A percentile compares a stretch with the other conserved stretches of the same genome.
These are phyloP conservation scores for Hymenotorrendiella dingleyae DNA, from an alignment of 2,329 filamentous ascomycete genomes.

Conservation along the genomic window DNA sequence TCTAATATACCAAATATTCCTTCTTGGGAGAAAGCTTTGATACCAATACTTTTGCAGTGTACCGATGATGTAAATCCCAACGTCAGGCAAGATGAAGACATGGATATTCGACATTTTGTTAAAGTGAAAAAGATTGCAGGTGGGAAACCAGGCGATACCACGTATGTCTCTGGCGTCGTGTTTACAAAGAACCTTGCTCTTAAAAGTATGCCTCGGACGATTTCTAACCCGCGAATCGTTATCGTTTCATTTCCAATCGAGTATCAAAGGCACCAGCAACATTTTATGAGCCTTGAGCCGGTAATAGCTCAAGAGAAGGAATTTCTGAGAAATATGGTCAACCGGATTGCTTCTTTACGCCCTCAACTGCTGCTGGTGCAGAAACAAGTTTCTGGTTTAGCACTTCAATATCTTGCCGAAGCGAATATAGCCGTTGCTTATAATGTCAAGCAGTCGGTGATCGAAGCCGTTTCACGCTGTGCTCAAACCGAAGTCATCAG, in stretches of 20 bases:
- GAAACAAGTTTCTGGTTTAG: conserved; percentile 85
- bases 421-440: conserved; percentile 90
- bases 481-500: conserved; percentile 90
- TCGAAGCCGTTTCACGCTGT: conserved; percentile 89
- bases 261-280: conserved; percentile 84
- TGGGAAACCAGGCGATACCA: conserved; percentile 81
- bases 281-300: conserved; percentile 97
- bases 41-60: conserved; percentile 84
- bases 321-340: conserved; percentile 85
- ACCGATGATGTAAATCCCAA: conserved; percentile 94
- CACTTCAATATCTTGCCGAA: conserved; percentile 79
- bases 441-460: conserved; percentile 93
- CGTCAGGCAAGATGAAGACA: conserved; percentile 83
- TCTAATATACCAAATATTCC: conserved; percentile 63
- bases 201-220: conserved; percentile 90
- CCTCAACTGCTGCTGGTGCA: conserved; percentile 88
- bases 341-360: conserved; percentile 77
- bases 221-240: conserved; percentile 77
- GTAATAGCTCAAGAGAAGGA: conserved; percentile 96
- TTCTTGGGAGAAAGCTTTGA: conserved; percentile 83
- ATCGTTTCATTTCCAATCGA: conserved; percentile 95
- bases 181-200: conserved; percentile 96
- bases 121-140: conserved; percentile 96
- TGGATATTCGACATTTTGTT: conserved; percentile 95
- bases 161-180: conserved; percentile 94